Base-by-base conservation (phyloP, 257 asterid species). In the Verbena officinalis region DNA sequence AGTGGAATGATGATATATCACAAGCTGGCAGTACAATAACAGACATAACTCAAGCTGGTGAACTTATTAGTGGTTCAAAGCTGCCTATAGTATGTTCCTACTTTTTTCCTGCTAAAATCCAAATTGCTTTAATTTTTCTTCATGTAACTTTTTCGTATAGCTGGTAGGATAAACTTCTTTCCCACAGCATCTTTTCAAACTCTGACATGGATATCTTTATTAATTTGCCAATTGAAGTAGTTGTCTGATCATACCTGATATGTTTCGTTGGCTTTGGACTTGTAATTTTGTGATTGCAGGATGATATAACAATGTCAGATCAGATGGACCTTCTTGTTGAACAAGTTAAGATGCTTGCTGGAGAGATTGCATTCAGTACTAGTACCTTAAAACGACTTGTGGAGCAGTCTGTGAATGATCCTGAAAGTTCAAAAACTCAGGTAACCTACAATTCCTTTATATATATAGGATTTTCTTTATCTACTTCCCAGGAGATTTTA, bases 311-410 rank as follows among this genome's bases (percentile, higher is more conserved):
- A 48, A 76, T 79, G 70, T 80, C 92, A 10, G 95, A 94, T 78
- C 87, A 90, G 78, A 83, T 84, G 87, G 99, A 94, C 73, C 92
- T 94, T 65, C 83, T 94, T 27, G 92, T 73, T 72, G 97, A 94
- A 88, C 99, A 94, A 80, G 89, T 86, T 17, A 94, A 94, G 86
- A 84, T 94, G 96, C 95, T 94, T 74, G 88, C 95, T 48, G 98
- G 95, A 51, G 99, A 94, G 79, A 94, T 88, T 76, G 99, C 96
- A 49, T 84, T 94, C 50, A 77, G 84, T 73, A 83, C 89, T 69
- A 94, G 99, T 78, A 85, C 95, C 68, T 83, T 93, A 71, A 90
- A 94, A 81, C 96, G 99, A 45, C 60, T 93, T 63, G 59, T 76
- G 58, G 97, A 90, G 68, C 95, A 86, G 77, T 86, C 97, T 27